These are phyloP conservation scores for Penicillium turbatum DNA, from an alignment of 495 filamentous ascomycete species.

Conservation along the genomic window DNA sequence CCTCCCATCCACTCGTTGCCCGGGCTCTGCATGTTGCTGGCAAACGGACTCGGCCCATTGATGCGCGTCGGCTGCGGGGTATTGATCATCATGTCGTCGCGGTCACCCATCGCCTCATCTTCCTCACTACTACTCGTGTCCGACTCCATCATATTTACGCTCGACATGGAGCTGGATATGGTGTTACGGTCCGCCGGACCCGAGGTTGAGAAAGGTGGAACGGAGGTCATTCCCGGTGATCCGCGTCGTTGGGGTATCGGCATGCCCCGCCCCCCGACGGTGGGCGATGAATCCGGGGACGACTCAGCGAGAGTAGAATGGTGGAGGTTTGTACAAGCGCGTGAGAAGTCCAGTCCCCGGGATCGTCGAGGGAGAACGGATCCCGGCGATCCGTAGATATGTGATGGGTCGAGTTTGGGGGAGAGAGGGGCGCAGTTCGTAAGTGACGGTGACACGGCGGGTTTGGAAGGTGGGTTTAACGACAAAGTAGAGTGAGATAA, in stretches of 20 bases:
- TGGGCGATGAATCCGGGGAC: conserved; percentile 92
- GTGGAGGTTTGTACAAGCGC: conserved; percentile 90
- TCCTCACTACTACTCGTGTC: conserved; percentile 73
- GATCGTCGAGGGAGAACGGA: conserved; percentile 83
- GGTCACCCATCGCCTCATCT: conserved; percentile 72
- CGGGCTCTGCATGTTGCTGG: conserved; percentile 42
- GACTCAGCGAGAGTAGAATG: conserved; percentile 90
- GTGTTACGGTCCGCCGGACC: conserved; percentile 59
- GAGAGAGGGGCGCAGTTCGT: conserved; percentile 69
- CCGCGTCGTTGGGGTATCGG: conserved; percentile 64
- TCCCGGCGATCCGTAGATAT: conserved; percentile 77
- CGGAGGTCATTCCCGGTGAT: conserved; percentile 41
- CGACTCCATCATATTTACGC: conserved; percentile 71
- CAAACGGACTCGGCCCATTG: conserved; percentile 46
- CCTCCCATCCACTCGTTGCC: conserved; percentile 56
- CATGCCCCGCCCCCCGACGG: conserved; percentile 72
- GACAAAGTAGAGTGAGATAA: conserved; percentile 60
- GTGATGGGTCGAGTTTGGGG: conserved; percentile 76
- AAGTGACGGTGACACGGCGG: conserved; percentile 50
- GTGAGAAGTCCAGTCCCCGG: conserved; percentile 84
- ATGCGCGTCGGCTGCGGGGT: conserved; percentile 48
- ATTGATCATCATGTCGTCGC: conserved; percentile 70
- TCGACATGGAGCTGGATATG: conserved; percentile 81
- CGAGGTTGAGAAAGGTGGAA: conserved; percentile 38
- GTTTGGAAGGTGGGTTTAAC: conserved; percentile 65